phyloP scores from a whole-genome alignment of 2,329 filamentous ascomycete species.

The Immersiporthe knoxdaviesiana region DNA sequence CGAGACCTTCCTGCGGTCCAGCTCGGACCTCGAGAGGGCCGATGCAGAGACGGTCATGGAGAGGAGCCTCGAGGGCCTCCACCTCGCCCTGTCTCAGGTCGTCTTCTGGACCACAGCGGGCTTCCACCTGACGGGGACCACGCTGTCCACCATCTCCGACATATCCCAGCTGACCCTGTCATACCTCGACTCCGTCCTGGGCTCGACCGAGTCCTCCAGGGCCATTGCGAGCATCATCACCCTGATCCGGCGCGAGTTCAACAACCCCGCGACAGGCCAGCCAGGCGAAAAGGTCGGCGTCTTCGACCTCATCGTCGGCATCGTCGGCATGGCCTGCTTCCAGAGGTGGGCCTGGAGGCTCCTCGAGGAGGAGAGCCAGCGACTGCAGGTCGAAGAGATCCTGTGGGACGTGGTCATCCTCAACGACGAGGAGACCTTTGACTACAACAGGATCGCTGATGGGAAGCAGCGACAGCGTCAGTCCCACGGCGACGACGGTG shows the following conservation, averaged over 20 bases:
- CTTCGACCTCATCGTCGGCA: constrained; percentile 62
- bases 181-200: constrained; percentile 66
- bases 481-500: constrained; percentile 32
- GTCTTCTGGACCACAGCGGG: constrained; percentile 65
- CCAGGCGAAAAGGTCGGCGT: constrained; percentile 64
- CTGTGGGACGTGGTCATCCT: constrained; percentile 71
- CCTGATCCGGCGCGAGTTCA: constrained; percentile 65
- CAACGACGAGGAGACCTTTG: constrained; percentile 60
- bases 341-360: constrained; percentile 59
- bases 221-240: constrained; percentile 70
- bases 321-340: constrained; percentile 64
- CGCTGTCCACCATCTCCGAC: constrained; percentile 58
- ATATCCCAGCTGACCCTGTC: constrained; percentile 61
- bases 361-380: constrained; percentile 53
- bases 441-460: constrained; percentile 42
- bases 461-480: constrained; percentile 31
- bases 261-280: constrained; percentile 62
- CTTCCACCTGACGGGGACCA: constrained; percentile 61
- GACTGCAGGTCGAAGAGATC: constrained; percentile 56
- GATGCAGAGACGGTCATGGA: constrained; percentile 63
- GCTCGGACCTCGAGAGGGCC: constrained; percentile 50
- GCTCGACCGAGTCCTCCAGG: constrained; percentile 69
- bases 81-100: constrained; percentile 60
- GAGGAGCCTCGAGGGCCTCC: constrained; percentile 58
- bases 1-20: constrained; percentile 50